Evolutionary conservation across 805 yeast species (phyloP), one percentile per base, ranked within the genome.

Genomic region (Candida awuae): DNA sequence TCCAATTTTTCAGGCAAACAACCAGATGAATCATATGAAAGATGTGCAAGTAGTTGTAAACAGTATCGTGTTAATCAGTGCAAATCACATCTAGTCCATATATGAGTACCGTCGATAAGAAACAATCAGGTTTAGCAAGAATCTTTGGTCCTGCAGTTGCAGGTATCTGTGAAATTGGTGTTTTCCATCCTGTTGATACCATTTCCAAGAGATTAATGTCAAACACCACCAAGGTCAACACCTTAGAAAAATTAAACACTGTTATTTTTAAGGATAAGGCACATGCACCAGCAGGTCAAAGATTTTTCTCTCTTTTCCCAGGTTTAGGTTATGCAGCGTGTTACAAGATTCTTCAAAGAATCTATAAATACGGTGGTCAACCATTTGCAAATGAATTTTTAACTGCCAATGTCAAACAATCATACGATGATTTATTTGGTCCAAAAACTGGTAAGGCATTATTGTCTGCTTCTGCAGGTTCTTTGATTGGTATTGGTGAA

Each of bases 241-340:
- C 75, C 29, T 54, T 72, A 12, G 44, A 75, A 26, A 84, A 84
- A 61, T 72, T 92, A 51, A 92, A 92, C 71, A 54, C 71, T 35
- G 97, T 92, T 39, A 82, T 92, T 44, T 92, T 92, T 72, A 77
- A 80, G 57, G 83, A 83, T 41, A 77, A 80, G 53, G 94, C 95
- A 21, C 57, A 68, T 36, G 79, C 84, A 50, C 71, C 92, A 4
- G 53, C 86, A 2, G 77, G 77, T 17, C 71, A 75, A 44, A 75
- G 97, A 61, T 56, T 84, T 32, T 66, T 85, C 48, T 81, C 97
- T 9, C 71, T 92, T 47, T 92, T 92, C 68, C 98, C 99, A 15
- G 99, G 99, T 61, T 73, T 92, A 48, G 97, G 97, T 19, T 92
- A 92, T 59, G 98, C 98, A 47, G 97, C 98, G 34, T 84, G 87